Conservation (phyloP, 805 yeast genomes). For the Metschnikowia matae region DNA sequence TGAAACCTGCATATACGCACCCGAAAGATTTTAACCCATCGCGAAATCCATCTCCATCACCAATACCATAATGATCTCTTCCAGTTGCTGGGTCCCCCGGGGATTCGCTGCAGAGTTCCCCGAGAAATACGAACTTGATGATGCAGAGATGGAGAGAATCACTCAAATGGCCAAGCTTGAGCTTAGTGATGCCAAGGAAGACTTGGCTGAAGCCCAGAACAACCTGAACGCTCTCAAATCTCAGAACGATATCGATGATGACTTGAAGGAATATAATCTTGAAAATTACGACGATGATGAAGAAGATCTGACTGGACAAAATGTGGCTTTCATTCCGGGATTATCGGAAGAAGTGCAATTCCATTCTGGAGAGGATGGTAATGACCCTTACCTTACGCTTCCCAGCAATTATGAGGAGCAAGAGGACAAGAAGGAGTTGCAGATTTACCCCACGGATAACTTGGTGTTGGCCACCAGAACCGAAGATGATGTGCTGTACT, state of each 20-base stretch:
- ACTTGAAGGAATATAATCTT: constrained; percentile 80
- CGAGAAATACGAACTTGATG: constrained; percentile 79
- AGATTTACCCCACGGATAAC: constrained; percentile 86
- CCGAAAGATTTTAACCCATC: constrained; percentile 4
- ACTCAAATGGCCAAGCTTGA: constrained; percentile 79
- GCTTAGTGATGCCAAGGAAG: constrained; percentile 70
- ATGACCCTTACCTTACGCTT: constrained; percentile 54
- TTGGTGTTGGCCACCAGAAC: constrained; percentile 88
- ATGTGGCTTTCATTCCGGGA: constrained; percentile 69
- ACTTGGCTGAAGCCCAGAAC: constrained; percentile 45
- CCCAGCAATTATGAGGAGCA: constrained; percentile 59
- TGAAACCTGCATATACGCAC: neutral
- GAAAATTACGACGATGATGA: constrained; percentile 80
- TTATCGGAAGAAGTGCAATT: constrained; percentile 56
- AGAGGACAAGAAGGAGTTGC: constrained; percentile 81
- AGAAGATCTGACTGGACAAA: constrained; percentile 50
- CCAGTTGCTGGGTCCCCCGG: constrained; percentile 93
- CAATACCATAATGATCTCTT: constrained; percentile 64
- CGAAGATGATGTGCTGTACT: constrained; percentile 88
- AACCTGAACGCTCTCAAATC: constrained; percentile 33
- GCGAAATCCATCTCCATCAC: constrained; percentile 7
- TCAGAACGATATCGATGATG: constrained; percentile 71
- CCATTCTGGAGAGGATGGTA: constrained; percentile 38
- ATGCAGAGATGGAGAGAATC: constrained; percentile 89
- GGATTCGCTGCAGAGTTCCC: constrained; percentile 95